Evolutionary conservation across 2,329 filamentous ascomycete genomes (phyloP), one percentile per base, ranked within the genome.

Genomic region (Cercospora nicotianae): DNA sequence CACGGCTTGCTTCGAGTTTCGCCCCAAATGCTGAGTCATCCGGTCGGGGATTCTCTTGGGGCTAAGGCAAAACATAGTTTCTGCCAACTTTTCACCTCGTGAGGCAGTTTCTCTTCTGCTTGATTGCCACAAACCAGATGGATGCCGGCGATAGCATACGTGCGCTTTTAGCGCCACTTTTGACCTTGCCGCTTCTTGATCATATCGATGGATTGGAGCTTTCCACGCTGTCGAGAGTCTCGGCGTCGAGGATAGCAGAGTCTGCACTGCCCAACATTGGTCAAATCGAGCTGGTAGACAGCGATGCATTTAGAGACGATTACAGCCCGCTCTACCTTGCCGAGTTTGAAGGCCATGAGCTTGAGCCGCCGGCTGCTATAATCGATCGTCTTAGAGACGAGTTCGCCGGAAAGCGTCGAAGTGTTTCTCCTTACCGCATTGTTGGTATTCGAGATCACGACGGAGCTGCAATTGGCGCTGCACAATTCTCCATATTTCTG

Each of bases 401-500:
- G 26, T 58, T 69, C n/a, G 57, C 53, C 18, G 68, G 65, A 16
- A 26, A 58, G 59, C 65, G 72, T 3, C 59, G 63, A 16, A 64
- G 60, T 10, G 61, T 72, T 5, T 60, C 67, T 12, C 69, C 73
- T 8, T 74, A 71, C 42, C 66, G 66, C 28, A 59, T 74, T 23
- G 51, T 73, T 26, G 73, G 73, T 6, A 60, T 73, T 23, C 67
- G 71, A 51, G 69, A 72, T 59, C 30, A 39, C n/a, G 10, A 65
- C 33, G 72, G 68, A 18, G 33, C 59, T 5, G 73, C 72, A 16
- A 65, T 72, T 30, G 73, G 62, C 13, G 72, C 68, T n/a, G 73
- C 72, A 7, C 73, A 74, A 33, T 74, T 74, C 30, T 72, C 70
- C 5, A 65, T 73, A 26, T 67, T 74, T 4, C 61, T 71, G 20